Evolutionary conservation across 805 yeast species (phyloP), one percentile per base, ranked within the genome.

Genomic region (Tetrapisispora pingtungensis): DNA sequence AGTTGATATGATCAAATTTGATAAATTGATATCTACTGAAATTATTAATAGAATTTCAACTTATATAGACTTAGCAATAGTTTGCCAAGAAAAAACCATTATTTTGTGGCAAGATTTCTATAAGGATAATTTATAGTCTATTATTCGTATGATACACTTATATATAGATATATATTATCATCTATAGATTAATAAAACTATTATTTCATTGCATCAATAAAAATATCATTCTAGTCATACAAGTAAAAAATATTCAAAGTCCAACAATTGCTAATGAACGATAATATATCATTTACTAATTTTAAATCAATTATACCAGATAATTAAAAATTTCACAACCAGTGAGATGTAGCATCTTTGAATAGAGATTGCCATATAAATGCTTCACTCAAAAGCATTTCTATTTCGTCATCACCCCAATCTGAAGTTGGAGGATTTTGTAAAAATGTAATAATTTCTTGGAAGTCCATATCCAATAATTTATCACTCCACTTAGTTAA

Each of bases 281-380:
- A 8, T 10, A n/a, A 7, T 26, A 8, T n/a, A 12, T 14, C 6
- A 24, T 15, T n/a, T 24, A 15, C 10, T 28, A 24, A 18, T 27
- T 28, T 18, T 7, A 15, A 5, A 14, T 28, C n/a, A 37, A 37
- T 37, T 37, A 41, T 41, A 26, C 40, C 32, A 40, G 36, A 38
- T 43, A 37, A 33, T 43, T 28, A 26, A 34, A 36, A 12, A 13
- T 18, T 28, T 47, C 47, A 61, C 35, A 81, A 74, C 60, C 89
- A 72, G 64, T 89, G 96, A 1, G 96, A 96, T 17, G 82, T 68
- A 5, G 96, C 96, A 59, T 87, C 84, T 59, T 85, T 87, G 61
- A 86, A 93, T 33, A 93, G 69, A 44, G 90, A 80, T 66, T 89
- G 97, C 97, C 97, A 93, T 56, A 93, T 87, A 62, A 79, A 93